Evolutionary conservation across 2,329 filamentous ascomycete species (phyloP).

Genomic region (Colletotrichum acutatum): DNA sequence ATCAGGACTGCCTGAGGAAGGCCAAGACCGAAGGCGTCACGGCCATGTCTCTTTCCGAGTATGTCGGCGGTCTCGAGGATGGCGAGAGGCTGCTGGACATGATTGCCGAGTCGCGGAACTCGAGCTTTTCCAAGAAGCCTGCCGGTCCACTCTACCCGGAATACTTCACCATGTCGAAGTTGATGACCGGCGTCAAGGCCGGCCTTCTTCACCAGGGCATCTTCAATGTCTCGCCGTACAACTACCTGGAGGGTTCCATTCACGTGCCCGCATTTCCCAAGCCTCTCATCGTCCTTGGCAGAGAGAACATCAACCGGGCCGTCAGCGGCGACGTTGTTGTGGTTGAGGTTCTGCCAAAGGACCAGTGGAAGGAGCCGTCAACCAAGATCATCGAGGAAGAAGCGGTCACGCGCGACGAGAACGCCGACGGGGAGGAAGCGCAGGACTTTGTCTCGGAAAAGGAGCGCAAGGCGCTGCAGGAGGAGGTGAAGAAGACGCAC

Average conservation of each 20-base stretch:
- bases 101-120: conserved; percentile 84
- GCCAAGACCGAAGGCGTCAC: conserved; percentile 80
- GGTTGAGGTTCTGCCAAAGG: conserved; percentile 90
- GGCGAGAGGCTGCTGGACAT: conserved; percentile 90
- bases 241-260: conserved; percentile 94
- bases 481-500: conserved; percentile 89
- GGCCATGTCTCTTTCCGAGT: conserved; percentile 76
- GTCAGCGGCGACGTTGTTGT: conserved; percentile 94
- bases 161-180: conserved; percentile 87
- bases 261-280: conserved; percentile 92
- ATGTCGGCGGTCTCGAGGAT: conserved; percentile 86
- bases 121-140: conserved; percentile 70
- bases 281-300: conserved; percentile 85
- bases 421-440: conserved; percentile 80
- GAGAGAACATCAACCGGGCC: conserved; percentile 95
- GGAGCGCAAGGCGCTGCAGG: conserved; percentile 87
- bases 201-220: conserved; percentile 92
- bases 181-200: conserved; percentile 92
- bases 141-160: conserved; percentile 85
- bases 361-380: conserved; percentile 97
- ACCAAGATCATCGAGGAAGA: conserved; percentile 97
- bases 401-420: conserved; percentile 90
- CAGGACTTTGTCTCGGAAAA: conserved; percentile 86
- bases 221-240: conserved; percentile 97
- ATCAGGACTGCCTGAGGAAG: conserved; percentile 87